Conservation (phyloP, 495 filamentous ascomycete species). For the Talaromyces thailandensis region DNA sequence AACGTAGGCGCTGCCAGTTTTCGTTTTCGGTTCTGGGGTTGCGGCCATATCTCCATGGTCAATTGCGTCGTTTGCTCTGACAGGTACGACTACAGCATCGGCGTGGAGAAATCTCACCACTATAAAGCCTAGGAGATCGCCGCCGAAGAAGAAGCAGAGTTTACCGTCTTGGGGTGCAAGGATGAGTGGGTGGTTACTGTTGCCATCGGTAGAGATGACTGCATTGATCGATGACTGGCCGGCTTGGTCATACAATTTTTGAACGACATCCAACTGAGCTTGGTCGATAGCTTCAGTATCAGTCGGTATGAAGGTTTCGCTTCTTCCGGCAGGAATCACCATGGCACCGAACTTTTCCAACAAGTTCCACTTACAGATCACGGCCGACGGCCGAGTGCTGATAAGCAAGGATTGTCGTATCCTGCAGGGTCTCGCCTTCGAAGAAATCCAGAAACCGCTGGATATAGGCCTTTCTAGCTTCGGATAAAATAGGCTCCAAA, state of each 20-base stretch:
- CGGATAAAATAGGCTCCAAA: slow-evolving; percentile 5
- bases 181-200: slow-evolving; percentile 21
- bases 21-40: slow-evolving; percentile 14
- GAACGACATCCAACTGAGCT: slow-evolving; percentile 15
- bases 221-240: slow-evolving; percentile 14
- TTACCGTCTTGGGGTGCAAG: slow-evolving; percentile 13
- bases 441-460: slow-evolving; percentile 20
- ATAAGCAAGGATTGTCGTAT: slow-evolving; percentile 17
- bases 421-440: slow-evolving; percentile 14
- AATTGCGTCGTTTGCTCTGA: slow-evolving; percentile 21
- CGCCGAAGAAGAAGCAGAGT: slow-evolving; percentile 21
- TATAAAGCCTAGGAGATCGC: slow-evolving; percentile 18
- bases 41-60: slow-evolving; percentile 13
- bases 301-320: slow-evolving; percentile 20
- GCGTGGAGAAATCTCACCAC: slow-evolving; percentile 15
- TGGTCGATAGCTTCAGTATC: slow-evolving; percentile 23
- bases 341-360: slow-evolving; percentile 14
- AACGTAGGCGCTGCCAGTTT: slow-evolving; percentile 21
- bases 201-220: slow-evolving; percentile 18
- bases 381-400: slow-evolving; percentile 22
- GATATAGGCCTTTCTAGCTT: slow-evolving; percentile 14
- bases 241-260: slow-evolving; percentile 10
- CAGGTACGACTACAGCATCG: slow-evolving; percentile 19
- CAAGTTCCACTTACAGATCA: slow-evolving; percentile 8
- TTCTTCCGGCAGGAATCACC: slow-evolving; percentile 15